Percentiles rank a stretch among this genome's conserved stretches.
phyloP scores from a whole-genome alignment of 2,329 filamentous ascomycete species.

The Epichloe hybrida region DNA sequence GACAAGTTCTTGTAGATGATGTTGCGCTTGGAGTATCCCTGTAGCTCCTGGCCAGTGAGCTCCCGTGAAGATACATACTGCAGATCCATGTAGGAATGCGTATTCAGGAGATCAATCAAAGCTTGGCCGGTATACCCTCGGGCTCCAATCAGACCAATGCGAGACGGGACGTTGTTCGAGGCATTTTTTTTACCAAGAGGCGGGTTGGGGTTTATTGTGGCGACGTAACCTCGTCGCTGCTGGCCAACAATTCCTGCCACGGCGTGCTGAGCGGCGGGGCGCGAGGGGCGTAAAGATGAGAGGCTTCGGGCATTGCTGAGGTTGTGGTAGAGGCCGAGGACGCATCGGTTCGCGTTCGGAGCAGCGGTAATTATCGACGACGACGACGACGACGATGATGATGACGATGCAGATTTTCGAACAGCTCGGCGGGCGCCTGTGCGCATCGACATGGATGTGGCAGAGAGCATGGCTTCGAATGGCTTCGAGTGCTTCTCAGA shows the following conservation, averaged over 20 bases:
- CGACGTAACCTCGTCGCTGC: neutral
- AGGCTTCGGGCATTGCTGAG: neutral
- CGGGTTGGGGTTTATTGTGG: constrained; percentile 29
- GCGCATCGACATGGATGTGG: neutral
- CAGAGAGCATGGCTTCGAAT: constrained; percentile 3
- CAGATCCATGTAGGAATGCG: constrained; percentile 81
- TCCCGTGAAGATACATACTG: constrained; percentile 88
- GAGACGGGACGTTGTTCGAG: constrained; percentile 64
- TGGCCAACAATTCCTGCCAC: neutral
- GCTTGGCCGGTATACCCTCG: constrained; percentile 53
- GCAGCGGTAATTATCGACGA: neutral
- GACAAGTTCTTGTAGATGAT: constrained; percentile 86
- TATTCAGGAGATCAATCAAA: constrained; percentile 73
- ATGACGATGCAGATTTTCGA: neutral
- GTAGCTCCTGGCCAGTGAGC: constrained; percentile 69
- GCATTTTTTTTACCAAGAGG: constrained; percentile 79
- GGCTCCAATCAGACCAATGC: constrained; percentile 77
- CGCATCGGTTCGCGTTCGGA: neutral
- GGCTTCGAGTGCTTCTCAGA: neutral
- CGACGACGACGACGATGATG: neutral
- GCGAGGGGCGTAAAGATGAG: neutral
- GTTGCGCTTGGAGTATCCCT: constrained; percentile 82
- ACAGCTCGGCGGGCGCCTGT: neutral
- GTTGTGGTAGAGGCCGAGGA: neutral
- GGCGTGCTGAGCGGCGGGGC: neutral